Evolutionary conservation across 345 rosid species (phyloP).

Genomic region (Murraya koenigii): DNA sequence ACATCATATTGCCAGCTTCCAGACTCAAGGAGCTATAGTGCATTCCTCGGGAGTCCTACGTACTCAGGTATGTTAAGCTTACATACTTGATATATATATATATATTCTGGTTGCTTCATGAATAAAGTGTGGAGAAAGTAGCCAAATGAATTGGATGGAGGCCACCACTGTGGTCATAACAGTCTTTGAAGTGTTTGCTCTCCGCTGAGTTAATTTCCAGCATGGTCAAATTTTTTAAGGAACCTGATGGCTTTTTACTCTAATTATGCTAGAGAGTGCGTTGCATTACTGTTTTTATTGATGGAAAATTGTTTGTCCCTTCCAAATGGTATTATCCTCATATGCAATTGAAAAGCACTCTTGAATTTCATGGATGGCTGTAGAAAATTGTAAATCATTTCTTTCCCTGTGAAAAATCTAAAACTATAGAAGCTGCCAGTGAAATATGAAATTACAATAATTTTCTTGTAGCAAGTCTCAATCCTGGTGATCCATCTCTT

Average conservation of each 20-base stretch:
- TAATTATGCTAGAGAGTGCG: background rate
- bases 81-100: background rate
- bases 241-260: background rate
- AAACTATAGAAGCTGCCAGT: background rate
- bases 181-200: background rate
- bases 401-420: background rate
- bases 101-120: background rate
- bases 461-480: background rate
- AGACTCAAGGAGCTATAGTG: conserved; percentile 25
- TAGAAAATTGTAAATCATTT: background rate
- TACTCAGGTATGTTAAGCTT: conserved; percentile 42
- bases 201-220: conserved; percentile 3
- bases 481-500: conserved; percentile 14
- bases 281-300: conserved; percentile 2
- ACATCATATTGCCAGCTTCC: conserved; percentile 30
- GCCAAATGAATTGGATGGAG: conserved; percentile 1
- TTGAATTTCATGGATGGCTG: background rate
- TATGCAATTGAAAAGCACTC: background rate
- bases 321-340: background rate
- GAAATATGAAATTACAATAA: background rate
- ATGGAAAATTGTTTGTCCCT: background rate
- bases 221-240: background rate
- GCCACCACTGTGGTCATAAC: background rate
- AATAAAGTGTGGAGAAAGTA: background rate
- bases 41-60: conserved; percentile 33